Base-by-base conservation (phyloP, 2,329 filamentous ascomycete genomes). In the Madurella mycetomatis region DNA sequence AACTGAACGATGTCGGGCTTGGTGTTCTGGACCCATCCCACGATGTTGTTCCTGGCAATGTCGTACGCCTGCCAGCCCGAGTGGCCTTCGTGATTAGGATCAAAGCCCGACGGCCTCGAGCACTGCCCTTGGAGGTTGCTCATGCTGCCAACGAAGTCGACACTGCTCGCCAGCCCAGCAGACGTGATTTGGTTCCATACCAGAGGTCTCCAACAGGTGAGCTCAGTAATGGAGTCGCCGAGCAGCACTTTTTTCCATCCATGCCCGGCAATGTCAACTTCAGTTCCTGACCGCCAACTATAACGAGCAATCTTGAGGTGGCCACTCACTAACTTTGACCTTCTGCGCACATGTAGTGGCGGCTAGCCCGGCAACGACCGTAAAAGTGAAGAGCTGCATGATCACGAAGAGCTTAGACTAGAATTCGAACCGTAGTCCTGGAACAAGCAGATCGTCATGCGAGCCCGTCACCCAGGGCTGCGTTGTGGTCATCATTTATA, bases 211-310 rank as follows among this genome's bases (percentile, higher is more conserved):
- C 73, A 76, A 62, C 73, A 76, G 41, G 70, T 72, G 47, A 74
- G 70, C 55, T 74, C 73, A 0, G 73, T 75, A 57, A 76, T 73
- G 53, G 68, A 72, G 61, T 75, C 73, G 9, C 73, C 73, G 8
- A 75, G 65, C 2, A 70, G 70, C 71, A 74, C 69, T 70, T 7
- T 41, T n/a, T n/a, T 32, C 4, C 13, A 25, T 25, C 25, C 25
- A 25, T 25, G 25, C 25, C 25, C 25, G 25, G 1, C 19, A 34
- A 44, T 39, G 49, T 55, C 39, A 55, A 13, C 30, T 49, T 49
- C n/a, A n/a, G n/a, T 47, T 41, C 30, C 17, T 37, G 3, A 41
- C 15, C 25, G 25, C 25, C 25, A 25, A 8, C 30, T 16, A 37
- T 18, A 12, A 45, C 9, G 25, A 8, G 25, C 25, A 31, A 41